Evolutionary conservation across 169 alveolate genomes (phyloP).

Genomic region (Eimeria mitis): DNA sequence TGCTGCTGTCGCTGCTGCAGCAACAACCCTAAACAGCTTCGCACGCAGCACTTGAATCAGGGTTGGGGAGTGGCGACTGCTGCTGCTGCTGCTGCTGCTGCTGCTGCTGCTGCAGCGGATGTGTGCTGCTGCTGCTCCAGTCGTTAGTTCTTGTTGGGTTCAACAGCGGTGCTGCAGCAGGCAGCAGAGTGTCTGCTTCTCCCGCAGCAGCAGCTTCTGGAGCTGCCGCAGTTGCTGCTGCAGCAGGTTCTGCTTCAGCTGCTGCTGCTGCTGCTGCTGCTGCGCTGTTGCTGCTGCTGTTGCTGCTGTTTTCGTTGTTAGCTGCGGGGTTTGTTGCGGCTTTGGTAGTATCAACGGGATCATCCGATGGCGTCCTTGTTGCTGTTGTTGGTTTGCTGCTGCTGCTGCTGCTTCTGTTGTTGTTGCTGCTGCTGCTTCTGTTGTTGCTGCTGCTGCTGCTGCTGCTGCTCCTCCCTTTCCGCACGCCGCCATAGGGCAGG

Average conservation of each 20-base stretch:
- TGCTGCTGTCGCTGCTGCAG: conserved; percentile 11
- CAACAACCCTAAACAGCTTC: neutral
- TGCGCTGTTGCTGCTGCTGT: neutral
- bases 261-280: neutral
- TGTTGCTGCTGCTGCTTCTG: conserved; percentile 16
- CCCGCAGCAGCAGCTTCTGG: neutral
- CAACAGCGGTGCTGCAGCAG: neutral
- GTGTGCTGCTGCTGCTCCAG: conserved; percentile 7
- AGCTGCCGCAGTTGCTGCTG: neutral
- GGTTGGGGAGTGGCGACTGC: neutral
- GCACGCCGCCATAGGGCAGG: conserved; percentile 31
- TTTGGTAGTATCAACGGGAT: neutral
- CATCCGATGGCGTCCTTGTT: neutral
- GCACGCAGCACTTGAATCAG: neutral
- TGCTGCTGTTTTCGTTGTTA: neutral
- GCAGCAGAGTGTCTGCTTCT: neutral
- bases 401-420: conserved; percentile 6
- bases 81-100: neutral
- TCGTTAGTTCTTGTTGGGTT: neutral
- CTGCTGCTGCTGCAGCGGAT: neutral
- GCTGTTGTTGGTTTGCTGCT: neutral
- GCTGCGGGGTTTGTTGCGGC: neutral
- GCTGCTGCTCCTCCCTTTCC: neutral
- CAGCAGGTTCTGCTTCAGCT: too few relatives aligned
- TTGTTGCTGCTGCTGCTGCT: too few relatives aligned